Base-by-base conservation (phyloP, 257 asterid genomes). In the Scutellaria barbata region DNA sequence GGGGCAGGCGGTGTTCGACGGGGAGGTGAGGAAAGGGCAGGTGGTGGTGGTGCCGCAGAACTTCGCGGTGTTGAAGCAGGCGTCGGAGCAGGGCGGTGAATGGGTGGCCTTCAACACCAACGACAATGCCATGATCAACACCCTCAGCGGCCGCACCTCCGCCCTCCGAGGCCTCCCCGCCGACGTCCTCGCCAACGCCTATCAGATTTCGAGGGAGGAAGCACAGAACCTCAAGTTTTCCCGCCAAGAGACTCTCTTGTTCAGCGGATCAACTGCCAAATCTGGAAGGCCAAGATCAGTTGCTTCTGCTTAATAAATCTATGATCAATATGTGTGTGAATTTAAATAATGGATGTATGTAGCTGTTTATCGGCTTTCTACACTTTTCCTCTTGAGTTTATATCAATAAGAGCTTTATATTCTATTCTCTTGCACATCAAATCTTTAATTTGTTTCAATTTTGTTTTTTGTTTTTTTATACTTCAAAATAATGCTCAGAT, bases 91-190 rank as follows among this genome's bases (percentile, higher is more conserved):
- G 48, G 87, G 86, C 0, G 80, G 69, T 57, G 95, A 90, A 74
- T 86, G 96, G 96, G 85, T 89, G 0, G 87, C 45, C 16, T 90
- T 90, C 87, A 78, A 86, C 76, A 90, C 95, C 35, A 88, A 86
- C 37, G 82, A 71, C 73, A 81, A 86, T 35, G 89, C 96, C 10
- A 80, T 84, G 95, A 64, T 86, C 71, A 90, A 80, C 85, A 84
- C 92, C 1, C 51, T 89, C 0, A 79, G 74, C 42, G 96, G 96
- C 5, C 88, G 90, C 3, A 84, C 96, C 48, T 89, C 96, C 10
- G 82, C 90, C 53, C 9, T 89, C 12, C n/a, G 83, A 8, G 95
- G 84, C 3, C 25, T 90, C 11, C 96, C 96, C 0, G 72, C 55
- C 0, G 84, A 77, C 9, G 92, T 87, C 2, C 11, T 88, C 1